Evolutionary conservation across 1,284 basidiomycete genomes (phyloP).

Genomic region (Porodaedalea pini): DNA sequence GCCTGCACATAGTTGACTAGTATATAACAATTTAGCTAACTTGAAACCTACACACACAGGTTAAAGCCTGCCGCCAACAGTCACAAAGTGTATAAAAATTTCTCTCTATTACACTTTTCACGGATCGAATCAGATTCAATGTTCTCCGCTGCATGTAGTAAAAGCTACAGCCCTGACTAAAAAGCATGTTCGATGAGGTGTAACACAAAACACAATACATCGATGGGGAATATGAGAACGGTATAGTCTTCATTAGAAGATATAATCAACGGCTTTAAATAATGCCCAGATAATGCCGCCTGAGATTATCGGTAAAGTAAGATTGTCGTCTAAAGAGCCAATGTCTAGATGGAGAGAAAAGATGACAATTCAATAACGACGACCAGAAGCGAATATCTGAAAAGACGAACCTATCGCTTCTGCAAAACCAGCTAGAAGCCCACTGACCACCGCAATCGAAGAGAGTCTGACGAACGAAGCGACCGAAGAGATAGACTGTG

Average conservation of each 20-base stretch:
- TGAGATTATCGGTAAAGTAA: constrained; percentile 88
- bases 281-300: constrained; percentile 79
- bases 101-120: no score
- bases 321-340: constrained; percentile 87
- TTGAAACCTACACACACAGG: no score
- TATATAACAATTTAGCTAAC: not conserved
- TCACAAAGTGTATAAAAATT: no score
- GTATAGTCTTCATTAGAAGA: constrained; percentile 9
- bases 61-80: no score
- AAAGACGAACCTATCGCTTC: constrained; percentile 76
- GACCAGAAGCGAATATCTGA: constrained; percentile 10
- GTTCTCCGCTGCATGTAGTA: no score
- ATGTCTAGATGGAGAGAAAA: constrained; percentile 55
- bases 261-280: constrained; percentile 42
- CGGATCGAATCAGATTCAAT: no score
- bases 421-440: constrained; percentile 76
- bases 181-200: no score
- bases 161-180: no score
- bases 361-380: no score
- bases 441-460: constrained; percentile 60
- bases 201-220: not conserved
- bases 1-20: not conserved
- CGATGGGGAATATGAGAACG: not conserved
- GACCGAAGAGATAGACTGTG: not conserved
- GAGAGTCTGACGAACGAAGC: constrained; percentile 37